Evolutionary conservation across 495 filamentous ascomycete species (phyloP).

Genomic region (Penicillium herquei): DNA sequence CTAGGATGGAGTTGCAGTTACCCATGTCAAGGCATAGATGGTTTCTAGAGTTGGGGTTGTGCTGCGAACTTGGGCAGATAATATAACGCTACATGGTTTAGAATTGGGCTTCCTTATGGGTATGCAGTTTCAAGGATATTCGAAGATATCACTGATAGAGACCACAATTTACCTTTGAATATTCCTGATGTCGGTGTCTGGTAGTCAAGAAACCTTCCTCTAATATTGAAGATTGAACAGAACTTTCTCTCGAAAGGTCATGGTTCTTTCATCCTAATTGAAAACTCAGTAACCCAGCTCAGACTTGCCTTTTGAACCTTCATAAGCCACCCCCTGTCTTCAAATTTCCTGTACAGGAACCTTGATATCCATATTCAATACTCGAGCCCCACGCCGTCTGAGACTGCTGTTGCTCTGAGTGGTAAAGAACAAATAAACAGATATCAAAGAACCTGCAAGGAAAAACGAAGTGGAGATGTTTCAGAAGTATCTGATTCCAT

Average conservation of each 20-base stretch:
- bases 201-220: too few species aligned
- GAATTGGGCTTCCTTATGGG: too few species aligned
- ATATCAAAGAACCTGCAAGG: conserved; percentile 1
- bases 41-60: too few species aligned
- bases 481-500: conserved; percentile 55
- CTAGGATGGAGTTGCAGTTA: neutral
- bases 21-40: neutral
- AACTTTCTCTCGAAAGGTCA: too few species aligned
- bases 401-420: conserved; percentile 31
- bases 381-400: conserved; percentile 20
- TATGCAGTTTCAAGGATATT: too few species aligned
- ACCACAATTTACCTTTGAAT: too few species aligned
- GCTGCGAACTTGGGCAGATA: too few species aligned
- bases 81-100: too few species aligned
- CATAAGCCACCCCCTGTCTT: conserved; percentile 19
- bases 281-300: conserved; percentile 32
- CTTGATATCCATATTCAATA: neutral
- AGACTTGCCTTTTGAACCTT: conserved; percentile 54
- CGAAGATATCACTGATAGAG: too few species aligned
- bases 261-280: neutral
- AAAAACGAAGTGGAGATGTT: conserved; percentile 13
- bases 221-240: too few species aligned
- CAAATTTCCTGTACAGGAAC: too few species aligned
- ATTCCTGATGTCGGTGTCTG: too few species aligned
- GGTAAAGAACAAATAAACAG: neutral